These are phyloP conservation scores for Eimeria tenella DNA, from an alignment of 169 alveolate species.

Conservation along the genomic window DNA sequence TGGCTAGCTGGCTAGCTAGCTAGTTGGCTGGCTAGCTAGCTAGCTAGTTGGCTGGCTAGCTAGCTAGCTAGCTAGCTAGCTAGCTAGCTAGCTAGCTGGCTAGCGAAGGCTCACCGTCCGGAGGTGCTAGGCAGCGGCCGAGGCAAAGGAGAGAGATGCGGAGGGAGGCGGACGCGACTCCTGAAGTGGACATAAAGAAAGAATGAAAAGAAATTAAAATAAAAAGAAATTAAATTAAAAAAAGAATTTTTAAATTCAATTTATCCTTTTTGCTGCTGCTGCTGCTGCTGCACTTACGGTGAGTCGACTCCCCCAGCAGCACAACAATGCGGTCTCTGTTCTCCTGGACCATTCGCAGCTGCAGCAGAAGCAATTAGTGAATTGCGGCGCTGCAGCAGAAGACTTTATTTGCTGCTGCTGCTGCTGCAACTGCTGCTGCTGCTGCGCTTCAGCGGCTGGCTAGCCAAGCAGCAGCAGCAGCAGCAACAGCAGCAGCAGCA, in stretches of 20 bases:
- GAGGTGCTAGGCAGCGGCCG: background rate
- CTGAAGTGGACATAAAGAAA: background rate
- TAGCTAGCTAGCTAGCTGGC: background rate
- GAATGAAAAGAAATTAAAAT: background rate
- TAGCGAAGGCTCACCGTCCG: background rate
- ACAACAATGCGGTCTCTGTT: background rate
- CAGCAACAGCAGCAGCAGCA: background rate
- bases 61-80: no score
- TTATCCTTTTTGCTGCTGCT: background rate
- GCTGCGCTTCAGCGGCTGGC: no score
- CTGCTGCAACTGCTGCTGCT: no score
- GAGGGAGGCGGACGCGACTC: background rate
- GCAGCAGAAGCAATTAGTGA: background rate
- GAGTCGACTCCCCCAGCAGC: background rate
- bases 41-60: no score
- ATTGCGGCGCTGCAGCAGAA: no score
- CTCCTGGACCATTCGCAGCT: background rate
- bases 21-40: no score
- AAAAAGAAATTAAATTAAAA: no score
- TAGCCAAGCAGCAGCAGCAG: no score
- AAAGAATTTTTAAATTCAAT: no score
- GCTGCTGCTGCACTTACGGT: background rate
- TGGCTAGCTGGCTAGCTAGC: no score
- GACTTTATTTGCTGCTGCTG: background rate
- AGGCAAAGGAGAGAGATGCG: background rate